Base-by-base conservation (phyloP, 176 grass and related monocot species). In the Saccharum spontaneum region DNA sequence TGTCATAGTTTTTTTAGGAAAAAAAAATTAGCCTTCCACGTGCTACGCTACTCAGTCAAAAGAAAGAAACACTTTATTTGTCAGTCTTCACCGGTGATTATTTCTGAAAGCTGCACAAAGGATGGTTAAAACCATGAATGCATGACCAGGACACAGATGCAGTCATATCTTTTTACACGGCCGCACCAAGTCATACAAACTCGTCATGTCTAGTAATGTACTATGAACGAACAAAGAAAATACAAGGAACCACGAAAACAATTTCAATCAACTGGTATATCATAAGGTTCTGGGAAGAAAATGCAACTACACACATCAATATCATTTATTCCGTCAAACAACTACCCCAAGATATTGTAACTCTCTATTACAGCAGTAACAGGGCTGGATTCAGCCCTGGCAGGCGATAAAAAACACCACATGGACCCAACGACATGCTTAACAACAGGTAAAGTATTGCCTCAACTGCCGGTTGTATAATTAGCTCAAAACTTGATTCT, bases 241-340 rank as follows among this genome's bases (percentile, higher is more conserved):
- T 23, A 3, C 52, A 59, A 59, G 55, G 55, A 60, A 60, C 8
- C 55, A 23, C 8, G 3, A 10, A n/a, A 60, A 60, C 55, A 23
- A n/a, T 60, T 60, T 23, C 55, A 60, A 60, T 26, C 59, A 24
- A 9, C 59, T 62, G 59, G 59, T 26, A 62, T 24, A 26, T 62
- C n/a, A 62, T 4, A 26, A 24, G 59, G n/a, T 62, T 62, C 59
- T 4, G n/a, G 59, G 3, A 62, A 26, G 8, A 62, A 62, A 24
- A 22, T 22, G 10, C 26, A 74, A 55, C 45, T 68, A 76, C 38
- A 18, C n/a, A 5, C 34, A 75, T 24, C 28, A 67, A 10, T 28
- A 75, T 23, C 43, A 12, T 67, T 87, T 87, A 76, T 76, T 81
- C 9, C 61, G 82, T 76, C n/a, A 81, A 75, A 64, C 40, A 66